phyloP scores from a whole-genome alignment of 1,284 basidiomycete genomes.

The Ceratobasidium sp. region DNA sequence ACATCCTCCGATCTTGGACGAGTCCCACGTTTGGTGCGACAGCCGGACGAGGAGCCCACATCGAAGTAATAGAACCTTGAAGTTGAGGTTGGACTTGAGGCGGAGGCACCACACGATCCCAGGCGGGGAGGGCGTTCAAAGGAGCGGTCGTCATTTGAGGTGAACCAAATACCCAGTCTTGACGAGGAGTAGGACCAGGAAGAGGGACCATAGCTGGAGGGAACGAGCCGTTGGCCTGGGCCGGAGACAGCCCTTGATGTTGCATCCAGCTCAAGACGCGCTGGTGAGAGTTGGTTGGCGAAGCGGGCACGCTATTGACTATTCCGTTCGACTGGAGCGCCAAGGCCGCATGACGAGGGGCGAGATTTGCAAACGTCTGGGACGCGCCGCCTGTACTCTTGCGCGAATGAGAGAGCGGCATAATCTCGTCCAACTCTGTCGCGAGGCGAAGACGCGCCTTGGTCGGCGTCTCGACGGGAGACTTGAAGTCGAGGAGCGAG shows the following conservation, averaged over 20 bases:
- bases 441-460: constrained; percentile 26
- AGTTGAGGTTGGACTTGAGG: neutral
- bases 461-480: constrained; percentile 4
- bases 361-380: neutral
- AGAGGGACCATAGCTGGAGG: neutral
- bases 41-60: constrained; percentile 35
- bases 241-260: constrained; percentile 2
- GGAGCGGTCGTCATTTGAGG: neutral
- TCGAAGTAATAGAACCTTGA: neutral
- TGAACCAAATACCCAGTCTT: constrained; percentile 16
- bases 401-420: constrained; percentile 11
- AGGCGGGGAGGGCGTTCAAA: neutral
- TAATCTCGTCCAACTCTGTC: constrained; percentile 6
- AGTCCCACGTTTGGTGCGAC: neutral
- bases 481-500: neutral
- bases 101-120: constrained; percentile 12
- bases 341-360: constrained; percentile 18
- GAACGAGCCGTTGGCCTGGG: neutral
- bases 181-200: neutral
- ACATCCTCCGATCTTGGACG: neutral
- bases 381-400: constrained; percentile 23
- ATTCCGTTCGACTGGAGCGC: neutral
- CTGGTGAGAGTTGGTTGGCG: constrained; percentile 26
- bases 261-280: constrained; percentile 45
- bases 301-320: neutral